phyloP scores from a whole-genome alignment of 495 filamentous ascomycete species.

The Aspergillus sclerotiicarbonarius region DNA sequence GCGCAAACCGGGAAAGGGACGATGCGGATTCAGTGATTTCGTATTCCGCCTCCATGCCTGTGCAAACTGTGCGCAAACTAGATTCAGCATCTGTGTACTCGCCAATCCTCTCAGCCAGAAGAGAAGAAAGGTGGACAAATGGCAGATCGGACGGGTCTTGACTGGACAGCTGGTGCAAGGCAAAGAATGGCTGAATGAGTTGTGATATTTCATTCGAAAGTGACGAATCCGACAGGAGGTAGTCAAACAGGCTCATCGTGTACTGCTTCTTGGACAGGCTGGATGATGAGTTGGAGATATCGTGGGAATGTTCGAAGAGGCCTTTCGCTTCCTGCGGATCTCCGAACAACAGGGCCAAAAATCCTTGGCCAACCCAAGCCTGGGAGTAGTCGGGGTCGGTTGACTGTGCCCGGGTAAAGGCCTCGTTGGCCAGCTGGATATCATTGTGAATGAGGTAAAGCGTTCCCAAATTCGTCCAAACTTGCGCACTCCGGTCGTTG shows the following conservation, averaged over 20 bases:
- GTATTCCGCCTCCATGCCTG: constrained; percentile 71
- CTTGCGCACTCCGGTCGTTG: constrained; percentile 78
- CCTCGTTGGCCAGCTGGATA: constrained; percentile 75
- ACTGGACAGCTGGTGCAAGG: constrained; percentile 72
- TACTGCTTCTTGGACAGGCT: constrained; percentile 72
- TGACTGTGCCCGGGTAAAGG: constrained; percentile 88
- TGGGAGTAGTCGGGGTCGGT: constrained; percentile 88
- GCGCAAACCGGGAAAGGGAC: constrained; percentile 70
- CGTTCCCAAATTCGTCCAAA: constrained; percentile 88
- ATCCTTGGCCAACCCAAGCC: constrained; percentile 91
- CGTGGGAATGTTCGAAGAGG: constrained; percentile 93
- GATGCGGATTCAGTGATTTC: constrained; percentile 74
- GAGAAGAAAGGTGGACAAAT: constrained; percentile 71
- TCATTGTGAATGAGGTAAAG: constrained; percentile 85
- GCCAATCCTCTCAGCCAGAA: constrained; percentile 76
- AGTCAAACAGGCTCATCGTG: constrained; percentile 73
- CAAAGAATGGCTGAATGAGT: constrained; percentile 78
- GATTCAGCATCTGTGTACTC: constrained; percentile 63
- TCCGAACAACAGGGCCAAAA: constrained; percentile 73
- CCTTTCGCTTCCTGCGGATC: constrained; percentile 71
- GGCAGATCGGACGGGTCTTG: constrained; percentile 66
- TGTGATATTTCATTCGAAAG: constrained; percentile 59
- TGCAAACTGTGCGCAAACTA: constrained; percentile 64
- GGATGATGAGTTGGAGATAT: constrained; percentile 77
- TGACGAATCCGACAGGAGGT: constrained; percentile 55